Conservation (phyloP, 169 alveolate species). For the Eimeria falciformis region DNA sequence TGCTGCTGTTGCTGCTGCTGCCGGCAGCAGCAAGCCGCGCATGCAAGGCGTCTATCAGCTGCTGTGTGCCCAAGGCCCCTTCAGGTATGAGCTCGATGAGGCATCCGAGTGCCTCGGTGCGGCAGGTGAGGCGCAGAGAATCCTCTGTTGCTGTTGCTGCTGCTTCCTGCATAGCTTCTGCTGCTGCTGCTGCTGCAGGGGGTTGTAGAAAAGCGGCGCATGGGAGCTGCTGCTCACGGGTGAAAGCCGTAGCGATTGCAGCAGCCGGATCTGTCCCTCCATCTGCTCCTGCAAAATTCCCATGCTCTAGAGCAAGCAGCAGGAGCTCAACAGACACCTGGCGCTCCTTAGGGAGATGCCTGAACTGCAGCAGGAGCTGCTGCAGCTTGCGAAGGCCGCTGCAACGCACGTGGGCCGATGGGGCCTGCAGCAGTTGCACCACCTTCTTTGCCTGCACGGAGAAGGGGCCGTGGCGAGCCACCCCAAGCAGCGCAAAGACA, state of each 20-base stretch:
- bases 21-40: constrained; percentile 29
- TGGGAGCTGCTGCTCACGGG: neutral
- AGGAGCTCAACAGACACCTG: constrained; percentile 6
- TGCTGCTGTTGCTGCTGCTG: neutral
- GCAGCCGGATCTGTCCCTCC: neutral
- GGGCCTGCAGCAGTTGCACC: neutral
- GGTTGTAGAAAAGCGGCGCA: constrained; percentile 3
- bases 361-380: neutral
- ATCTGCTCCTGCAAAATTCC: neutral
- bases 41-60: neutral
- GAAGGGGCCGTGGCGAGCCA: constrained; percentile 21
- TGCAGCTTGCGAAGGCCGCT: constrained; percentile 7
- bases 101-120: constrained; percentile 14
- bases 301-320: constrained; percentile 35
- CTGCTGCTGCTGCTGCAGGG: constrained; percentile 26
- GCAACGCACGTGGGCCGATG: constrained; percentile 3
- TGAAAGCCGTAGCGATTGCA: constrained; percentile 9
- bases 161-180: neutral
- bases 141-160: constrained; percentile 13
- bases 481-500: neutral
- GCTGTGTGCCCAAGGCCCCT: neutral
- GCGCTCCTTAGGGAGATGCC: constrained; percentile 10
- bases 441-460: constrained; percentile 11
- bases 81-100: constrained; percentile 3
- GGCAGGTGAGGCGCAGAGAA: neutral